Base-by-base conservation (phyloP, 768 basidiomycete species). In the Pleurotus citrinopileatus region DNA sequence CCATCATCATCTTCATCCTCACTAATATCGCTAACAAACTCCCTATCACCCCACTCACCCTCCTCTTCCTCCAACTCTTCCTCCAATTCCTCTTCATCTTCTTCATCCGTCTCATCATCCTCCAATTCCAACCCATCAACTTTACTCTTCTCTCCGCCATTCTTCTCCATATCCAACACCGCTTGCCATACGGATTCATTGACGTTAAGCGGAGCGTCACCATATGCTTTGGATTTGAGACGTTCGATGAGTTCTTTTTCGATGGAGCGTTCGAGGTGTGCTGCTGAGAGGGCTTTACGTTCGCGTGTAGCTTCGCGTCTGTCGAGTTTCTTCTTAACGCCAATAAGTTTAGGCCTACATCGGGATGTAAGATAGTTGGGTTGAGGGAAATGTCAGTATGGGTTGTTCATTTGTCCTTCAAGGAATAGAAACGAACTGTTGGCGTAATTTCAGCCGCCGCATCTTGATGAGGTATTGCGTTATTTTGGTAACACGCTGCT, bases 381-480 rank as follows among this genome's bases (percentile, higher is more conserved):
- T 26, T 22, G 12, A n/a, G 20, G 19, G 26, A 4, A 23, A 38
- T 57, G 44, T 55, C 46, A 15, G 38, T 5, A 34, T 36, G 34
- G 42, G 36, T 50, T 17, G n/a, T n/a, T n/a, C n/a, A n/a, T n/a
- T n/a, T n/a, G n/a, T n/a, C n/a, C n/a, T n/a, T n/a, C n/a, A n/a
- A n/a, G 9, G 36, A 27, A 40, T 3, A 10, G 55, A n/a, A 22
- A 74, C 89, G 61, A 53, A 95, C 94, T 92, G 87, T 71, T 92
- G 83, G 15, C 88, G 84, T 54, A 95, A 76, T 60, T 90, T 90
- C 57, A 96, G 71, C 38, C 91, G 85, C 55, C 96, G 82, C 95
- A 98, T 97, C 77, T 97, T 95, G 70, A 98, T 98, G 59, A 99
- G 83, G 66, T 98, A 98, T 68, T 99, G 97, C 0, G 96, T 98